Conservation (phyloP, 176 grass and related monocot species). For the Urochloa ruziziensis region DNA sequence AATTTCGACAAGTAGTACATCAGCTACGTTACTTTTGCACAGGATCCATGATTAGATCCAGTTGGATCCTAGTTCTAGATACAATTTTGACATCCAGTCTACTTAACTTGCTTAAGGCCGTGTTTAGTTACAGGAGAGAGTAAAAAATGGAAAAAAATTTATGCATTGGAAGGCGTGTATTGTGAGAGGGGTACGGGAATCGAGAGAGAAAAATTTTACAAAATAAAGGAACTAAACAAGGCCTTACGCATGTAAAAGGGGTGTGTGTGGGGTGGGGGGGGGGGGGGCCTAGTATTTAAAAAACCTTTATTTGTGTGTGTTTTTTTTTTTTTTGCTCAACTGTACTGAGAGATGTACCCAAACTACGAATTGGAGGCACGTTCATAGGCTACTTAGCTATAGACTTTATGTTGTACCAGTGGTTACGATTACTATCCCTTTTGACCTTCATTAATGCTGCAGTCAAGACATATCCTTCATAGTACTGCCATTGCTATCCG, state of each 20-base stretch:
- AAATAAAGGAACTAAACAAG: too few species aligned
- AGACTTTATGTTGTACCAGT: neutral
- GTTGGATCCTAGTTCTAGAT: neutral
- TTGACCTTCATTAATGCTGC: neutral
- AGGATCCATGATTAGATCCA: neutral
- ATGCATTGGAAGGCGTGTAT: too few species aligned
- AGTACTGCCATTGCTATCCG: neutral
- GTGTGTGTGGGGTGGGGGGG: too few species aligned
- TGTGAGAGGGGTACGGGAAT: too few species aligned
- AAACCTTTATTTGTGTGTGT: accelerated
- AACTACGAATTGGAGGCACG: neutral
- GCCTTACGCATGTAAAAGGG: too few species aligned
- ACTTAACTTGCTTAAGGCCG: neutral
- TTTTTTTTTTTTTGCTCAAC: neutral
- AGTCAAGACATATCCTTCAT: neutral
- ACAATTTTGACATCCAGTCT: neutral
- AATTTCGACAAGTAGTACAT: neutral
- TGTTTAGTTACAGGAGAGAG: too few species aligned
- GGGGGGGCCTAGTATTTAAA: too few species aligned
- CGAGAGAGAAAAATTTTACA: too few species aligned
- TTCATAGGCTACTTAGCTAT: neutral
- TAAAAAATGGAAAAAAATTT: too few species aligned
- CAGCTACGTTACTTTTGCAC: neutral
- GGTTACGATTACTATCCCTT: neutral
- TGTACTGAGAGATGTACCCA: neutral